Base-by-base conservation (phyloP, 495 filamentous ascomycete genomes). In the Aspergillus bertholletiae region DNA sequence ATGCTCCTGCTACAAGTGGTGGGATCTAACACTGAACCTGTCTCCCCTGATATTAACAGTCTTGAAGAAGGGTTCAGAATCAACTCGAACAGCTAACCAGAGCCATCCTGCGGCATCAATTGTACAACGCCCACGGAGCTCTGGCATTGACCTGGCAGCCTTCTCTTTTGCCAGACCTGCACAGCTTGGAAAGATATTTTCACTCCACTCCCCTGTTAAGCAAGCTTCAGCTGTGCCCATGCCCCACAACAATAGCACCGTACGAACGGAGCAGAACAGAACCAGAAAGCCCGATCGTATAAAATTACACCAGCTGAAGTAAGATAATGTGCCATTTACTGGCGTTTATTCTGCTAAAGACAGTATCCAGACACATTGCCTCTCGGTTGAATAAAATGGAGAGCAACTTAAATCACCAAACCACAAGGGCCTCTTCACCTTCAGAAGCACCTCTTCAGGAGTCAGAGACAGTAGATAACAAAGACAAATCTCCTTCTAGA, bases 141-240 rank as follows among this genome's bases (percentile, higher is more conserved):
- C 64, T 12, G 62, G 55, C 0, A 60, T 71, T n/a, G 70, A 75
- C 49, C 32, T 62, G n/a, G n/a, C 59, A 13, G 57, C 53, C 1
- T 75, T 75, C 44, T 70, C 61, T 4, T 75, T 74, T 48, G 51
- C 63, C 21, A 74, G 63, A 44, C 71, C 71, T 17, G 49, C 51
- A n/a, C 61, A 51, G 17, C 53, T 59, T 46, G 60, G 48, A 17
- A 68, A 65, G 21, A 46, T 44, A 1, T 69, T 70, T 26, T 61
- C 64, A 0, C 59, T 72, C 17, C 61, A 56, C 27, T 24, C 45
- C 3, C 34, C 56, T 5, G 20, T 51, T 23, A 66, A 54, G 32
- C 34, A 26, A 18, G 12, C 41, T n/a, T 49, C 54, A 6, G 17
- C 17, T 28, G 37, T 13, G 13, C 27, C 37, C n/a, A 11, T 30